These are phyloP conservation scores for Uronychia setigera DNA, from an alignment of 73 alveolate genomes.

Conservation along the genomic window DNA sequence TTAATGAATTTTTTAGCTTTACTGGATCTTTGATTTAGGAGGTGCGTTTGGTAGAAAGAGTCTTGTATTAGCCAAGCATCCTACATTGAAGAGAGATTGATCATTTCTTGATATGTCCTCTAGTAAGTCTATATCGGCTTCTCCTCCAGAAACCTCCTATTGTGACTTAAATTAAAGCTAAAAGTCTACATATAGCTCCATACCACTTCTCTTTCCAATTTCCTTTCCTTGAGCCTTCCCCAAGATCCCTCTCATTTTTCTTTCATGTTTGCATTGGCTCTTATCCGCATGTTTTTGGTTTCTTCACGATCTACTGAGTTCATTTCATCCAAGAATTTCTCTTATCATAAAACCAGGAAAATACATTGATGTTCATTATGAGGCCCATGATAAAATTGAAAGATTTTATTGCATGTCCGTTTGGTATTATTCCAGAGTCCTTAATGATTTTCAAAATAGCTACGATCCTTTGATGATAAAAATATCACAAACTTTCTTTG, in stretches of 20 bases:
- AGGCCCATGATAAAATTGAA: too few species aligned
- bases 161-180: not conserved
- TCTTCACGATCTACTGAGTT: too few species aligned
- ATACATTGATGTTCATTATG: too few species aligned
- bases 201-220: not conserved
- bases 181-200: not conserved
- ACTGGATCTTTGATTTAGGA: not conserved
- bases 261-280: too few species aligned
- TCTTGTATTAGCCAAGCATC: not conserved
- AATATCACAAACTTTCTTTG: too few species aligned
- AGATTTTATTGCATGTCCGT: too few species aligned
- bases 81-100: not conserved
- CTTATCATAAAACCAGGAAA: too few species aligned
- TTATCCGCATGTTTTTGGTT: too few species aligned
- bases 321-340: too few species aligned
- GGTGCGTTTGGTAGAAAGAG: not conserved
- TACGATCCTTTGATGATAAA: too few species aligned
- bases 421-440: too few species aligned
- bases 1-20: not conserved
- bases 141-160: not conserved
- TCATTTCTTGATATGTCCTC: not conserved
- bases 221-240: constrained; percentile 3
- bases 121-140: not conserved
- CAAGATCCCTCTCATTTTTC: not conserved
- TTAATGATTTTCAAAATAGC: too few species aligned